phyloP scores from a whole-genome alignment of 2,329 filamentous ascomycete genomes.

The Verticillium nubilum region DNA sequence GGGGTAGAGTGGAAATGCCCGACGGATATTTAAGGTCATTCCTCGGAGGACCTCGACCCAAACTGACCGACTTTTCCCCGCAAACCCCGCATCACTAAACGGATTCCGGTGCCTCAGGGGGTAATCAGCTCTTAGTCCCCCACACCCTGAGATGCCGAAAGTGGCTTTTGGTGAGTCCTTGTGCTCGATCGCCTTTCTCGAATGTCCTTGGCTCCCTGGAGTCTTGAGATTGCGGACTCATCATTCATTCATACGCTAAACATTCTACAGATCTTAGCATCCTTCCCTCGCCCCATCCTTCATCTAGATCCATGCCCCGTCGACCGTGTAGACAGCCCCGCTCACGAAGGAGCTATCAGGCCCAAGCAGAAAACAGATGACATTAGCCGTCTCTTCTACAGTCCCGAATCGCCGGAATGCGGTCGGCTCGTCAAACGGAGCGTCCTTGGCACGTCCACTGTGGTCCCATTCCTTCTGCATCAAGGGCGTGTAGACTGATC shows the following conservation, averaged over 20 bases:
- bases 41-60: no score
- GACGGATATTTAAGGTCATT: neutral
- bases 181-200: neutral
- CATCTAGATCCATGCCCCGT: conserved; percentile 33
- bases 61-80: neutral
- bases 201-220: neutral
- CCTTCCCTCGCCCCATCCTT: neutral
- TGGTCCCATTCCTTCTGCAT: conserved; percentile 37
- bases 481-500: conserved; percentile 43
- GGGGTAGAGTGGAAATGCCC: neutral
- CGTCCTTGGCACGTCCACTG: conserved; percentile 22
- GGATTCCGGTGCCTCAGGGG: neutral
- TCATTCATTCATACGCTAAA: neutral
- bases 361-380: conserved; percentile 42
- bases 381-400: conserved; percentile 40
- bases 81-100: neutral
- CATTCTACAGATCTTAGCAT: neutral
- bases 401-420: conserved; percentile 38
- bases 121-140: neutral
- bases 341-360: conserved; percentile 41
- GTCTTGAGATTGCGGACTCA: neutral
- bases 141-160: neutral
- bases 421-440: conserved; percentile 34
- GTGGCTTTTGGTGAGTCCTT: neutral
- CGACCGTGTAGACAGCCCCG: conserved; percentile 39